Evolutionary conservation across 352 stramenopile species (phyloP), one percentile per base, ranked within the genome.

Genomic region (Globisporangium camurandrum): DNA sequence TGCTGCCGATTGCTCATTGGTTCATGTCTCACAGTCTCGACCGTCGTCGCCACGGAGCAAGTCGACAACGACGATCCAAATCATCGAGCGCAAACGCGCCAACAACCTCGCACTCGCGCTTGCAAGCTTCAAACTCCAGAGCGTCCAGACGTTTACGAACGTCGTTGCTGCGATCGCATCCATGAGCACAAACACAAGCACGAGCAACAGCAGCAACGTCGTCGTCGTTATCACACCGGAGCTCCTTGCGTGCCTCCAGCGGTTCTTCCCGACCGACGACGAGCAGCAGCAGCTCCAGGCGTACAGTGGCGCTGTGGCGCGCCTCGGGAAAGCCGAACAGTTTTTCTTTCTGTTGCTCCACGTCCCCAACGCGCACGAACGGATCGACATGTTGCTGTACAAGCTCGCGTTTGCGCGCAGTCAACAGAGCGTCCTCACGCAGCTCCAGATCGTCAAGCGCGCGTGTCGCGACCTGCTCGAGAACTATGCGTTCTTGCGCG

Each of bases 91-190:
- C 24, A 92, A 92, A 40, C 81, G 78, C 20, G 78, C 77, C 2
- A 92, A 92, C 44, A 92, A 92, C 48, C 49, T 92, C 1, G 71
- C 80, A 9, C 64, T 89, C 28, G 75, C 78, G 23, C 59, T 92
- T 10, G 64, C 77, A 8, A 88, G 69, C 33, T 92, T 89, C 69
- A 88, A 88, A 50, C 79, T 92, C 34, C 61, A 79, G 47, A 66
- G 83, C 23, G 62, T 11, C 7, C 4, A 16, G 36, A 16, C 73
- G 9, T 86, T 86, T 44, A 66, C 87, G 19, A 67, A 84, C 22
- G 75, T 89, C 28, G 59, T 82, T 2, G 59, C 72, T 27, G 74
- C 65, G 11, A 79, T 92, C 31, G 61, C 79, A 9, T 51, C 64
- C 4, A 75, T 89, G 61, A 71, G 87, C 48, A n/a, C n/a, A n/a